These are phyloP conservation scores for Botryotinia calthae DNA, from an alignment of 2,329 filamentous ascomycete genomes.

Conservation along the genomic window DNA sequence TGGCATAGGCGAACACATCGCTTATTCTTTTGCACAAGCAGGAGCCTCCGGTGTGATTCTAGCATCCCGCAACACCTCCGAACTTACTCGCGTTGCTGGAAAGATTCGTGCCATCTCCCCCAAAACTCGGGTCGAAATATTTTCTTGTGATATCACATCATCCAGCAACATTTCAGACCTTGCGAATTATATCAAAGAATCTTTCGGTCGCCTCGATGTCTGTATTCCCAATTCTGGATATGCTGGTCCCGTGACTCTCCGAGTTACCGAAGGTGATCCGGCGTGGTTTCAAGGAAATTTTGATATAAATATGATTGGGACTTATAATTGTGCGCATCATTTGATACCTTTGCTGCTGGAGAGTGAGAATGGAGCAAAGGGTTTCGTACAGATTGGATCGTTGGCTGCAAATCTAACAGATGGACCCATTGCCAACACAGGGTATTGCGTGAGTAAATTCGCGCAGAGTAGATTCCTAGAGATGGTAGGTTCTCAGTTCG, in stretches of 20 bases:
- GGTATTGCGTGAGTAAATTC: conserved; percentile 22
- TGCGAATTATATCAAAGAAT: not conserved
- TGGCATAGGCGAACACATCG: conserved; percentile 22
- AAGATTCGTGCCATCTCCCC: not conserved
- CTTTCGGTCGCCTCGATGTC: conserved; percentile 17
- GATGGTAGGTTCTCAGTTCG: conserved; percentile 12
- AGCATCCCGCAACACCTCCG: conserved; percentile 1
- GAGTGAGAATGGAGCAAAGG: not conserved
- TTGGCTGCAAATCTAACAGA: conserved; percentile 8
- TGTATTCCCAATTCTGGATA: conserved; percentile 21
- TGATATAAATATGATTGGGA: conserved; percentile 12
- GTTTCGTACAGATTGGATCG: conserved; percentile 11
- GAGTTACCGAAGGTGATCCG: conserved; percentile 14
- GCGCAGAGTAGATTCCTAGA: conserved; percentile 19
- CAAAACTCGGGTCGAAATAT: not conserved
- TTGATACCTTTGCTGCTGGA: conserved; percentile 15
- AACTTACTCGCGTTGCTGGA: conserved; percentile 2
- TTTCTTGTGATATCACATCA: conserved; percentile 12
- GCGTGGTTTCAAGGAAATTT: conserved; percentile 14
- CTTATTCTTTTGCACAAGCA: conserved; percentile 17
- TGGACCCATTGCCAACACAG: conserved; percentile 17
- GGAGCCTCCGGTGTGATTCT: conserved; percentile 17
- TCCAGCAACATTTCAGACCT: not conserved
- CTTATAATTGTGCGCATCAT: conserved; percentile 16
- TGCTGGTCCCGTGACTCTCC: conserved; percentile 17